Evolutionary conservation across 2,329 filamentous ascomycete species (phyloP).

Genomic region (Phialophora tarda): DNA sequence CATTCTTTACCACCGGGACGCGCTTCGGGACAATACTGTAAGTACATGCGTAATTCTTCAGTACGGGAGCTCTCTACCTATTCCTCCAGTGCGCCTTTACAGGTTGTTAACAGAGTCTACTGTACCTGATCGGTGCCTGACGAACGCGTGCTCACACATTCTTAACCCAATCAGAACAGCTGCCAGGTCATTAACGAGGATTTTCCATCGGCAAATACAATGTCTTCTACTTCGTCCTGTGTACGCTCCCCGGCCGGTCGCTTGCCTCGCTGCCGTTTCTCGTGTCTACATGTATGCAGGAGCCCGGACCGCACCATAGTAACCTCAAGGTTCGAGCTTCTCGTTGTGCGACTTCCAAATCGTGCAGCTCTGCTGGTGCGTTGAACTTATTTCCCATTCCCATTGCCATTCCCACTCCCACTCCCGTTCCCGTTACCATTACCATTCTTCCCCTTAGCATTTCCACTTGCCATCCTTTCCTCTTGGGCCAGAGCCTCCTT

Average conservation of each 20-base stretch:
- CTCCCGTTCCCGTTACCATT: conserved; percentile 21
- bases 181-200: not conserved
- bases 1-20: too few relatives aligned
- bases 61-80: too few relatives aligned
- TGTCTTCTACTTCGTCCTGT: not conserved
- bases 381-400: not conserved
- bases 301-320: not conserved
- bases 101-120: too few relatives aligned
- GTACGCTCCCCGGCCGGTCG: not conserved
- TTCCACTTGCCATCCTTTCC: conserved; percentile 17
- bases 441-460: conserved; percentile 16
- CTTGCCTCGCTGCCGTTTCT: not conserved
- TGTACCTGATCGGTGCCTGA: too few relatives aligned
- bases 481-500: conserved; percentile 56
- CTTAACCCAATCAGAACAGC: too few relatives aligned
- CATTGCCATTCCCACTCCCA: conserved; percentile 3
- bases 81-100: too few relatives aligned
- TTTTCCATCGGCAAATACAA: not conserved
- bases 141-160: too few relatives aligned
- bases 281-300: not conserved
- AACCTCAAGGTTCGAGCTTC: not conserved
- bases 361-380: not conserved
- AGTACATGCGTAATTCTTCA: too few relatives aligned
- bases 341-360: not conserved
- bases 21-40: too few relatives aligned